A percentile compares a stretch with the other conserved stretches of the same genome.
These are phyloP conservation scores for Ogataea trehaloabstinens DNA, from an alignment of 805 yeast species.

Conservation along the genomic window DNA sequence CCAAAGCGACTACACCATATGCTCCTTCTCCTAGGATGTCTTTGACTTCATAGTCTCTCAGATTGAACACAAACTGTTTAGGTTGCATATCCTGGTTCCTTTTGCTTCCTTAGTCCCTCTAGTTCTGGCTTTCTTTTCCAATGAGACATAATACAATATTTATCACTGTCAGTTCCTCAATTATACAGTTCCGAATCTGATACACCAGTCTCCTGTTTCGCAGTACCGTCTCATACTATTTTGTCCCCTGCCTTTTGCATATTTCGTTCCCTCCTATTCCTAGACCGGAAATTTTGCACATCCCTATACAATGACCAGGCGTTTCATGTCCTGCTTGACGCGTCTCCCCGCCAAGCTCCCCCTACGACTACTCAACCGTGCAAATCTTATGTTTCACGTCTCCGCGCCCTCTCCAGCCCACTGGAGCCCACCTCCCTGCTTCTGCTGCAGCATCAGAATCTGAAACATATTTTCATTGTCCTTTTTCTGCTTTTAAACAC, in stretches of 20 bases:
- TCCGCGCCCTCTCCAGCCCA: not conserved
- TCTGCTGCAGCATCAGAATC: not conserved
- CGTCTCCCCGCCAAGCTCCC: too few relatives aligned
- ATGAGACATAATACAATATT: not conserved
- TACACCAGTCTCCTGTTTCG: not conserved
- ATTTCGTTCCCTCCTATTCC: too few relatives aligned
- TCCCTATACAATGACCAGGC: too few relatives aligned
- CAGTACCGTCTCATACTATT: not conserved
- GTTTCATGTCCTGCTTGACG: too few relatives aligned
- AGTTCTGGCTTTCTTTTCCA: too few relatives aligned
- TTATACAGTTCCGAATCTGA: not conserved
- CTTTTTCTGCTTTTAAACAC: not conserved
- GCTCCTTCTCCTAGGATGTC: slow-evolving; percentile 78
- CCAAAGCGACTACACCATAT: slow-evolving; percentile 75
- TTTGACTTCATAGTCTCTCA: slow-evolving; percentile 57
- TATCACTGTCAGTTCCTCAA: not conserved
- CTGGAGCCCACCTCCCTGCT: not conserved
- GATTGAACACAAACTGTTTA: slow-evolving; percentile 57
- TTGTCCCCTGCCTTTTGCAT: too few relatives aligned
- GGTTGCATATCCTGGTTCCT: slow-evolving; percentile 21
- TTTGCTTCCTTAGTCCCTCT: too few relatives aligned
- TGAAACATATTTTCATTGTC: slow-evolving; percentile 6
- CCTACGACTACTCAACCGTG: too few relatives aligned
- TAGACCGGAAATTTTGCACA: too few relatives aligned
- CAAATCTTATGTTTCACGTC: not conserved